Evolutionary conservation across 139 green algal genomes (phyloP).

Genomic region (Edaphochlamys debaryana): DNA sequence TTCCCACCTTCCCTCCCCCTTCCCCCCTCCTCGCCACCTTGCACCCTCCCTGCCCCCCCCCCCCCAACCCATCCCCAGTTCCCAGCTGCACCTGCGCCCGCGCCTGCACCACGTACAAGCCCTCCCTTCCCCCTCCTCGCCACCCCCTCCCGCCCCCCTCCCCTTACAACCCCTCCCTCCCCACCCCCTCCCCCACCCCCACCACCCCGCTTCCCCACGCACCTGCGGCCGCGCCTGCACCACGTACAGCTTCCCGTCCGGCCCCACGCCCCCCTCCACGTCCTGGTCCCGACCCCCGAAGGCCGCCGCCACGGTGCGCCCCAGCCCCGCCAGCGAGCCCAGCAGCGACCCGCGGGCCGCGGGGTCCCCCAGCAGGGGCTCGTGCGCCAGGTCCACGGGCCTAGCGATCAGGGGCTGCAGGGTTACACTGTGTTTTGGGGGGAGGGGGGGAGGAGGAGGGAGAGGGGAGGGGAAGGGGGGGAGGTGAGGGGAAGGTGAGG

Average conservation of each 20-base stretch:
- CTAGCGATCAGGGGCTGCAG: constrained; percentile 52
- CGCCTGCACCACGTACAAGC: no score
- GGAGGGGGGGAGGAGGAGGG: neutral
- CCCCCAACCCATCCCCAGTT: no score
- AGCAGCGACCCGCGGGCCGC: constrained; percentile 58
- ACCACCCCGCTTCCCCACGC: no score
- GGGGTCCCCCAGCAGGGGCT: constrained; percentile 78
- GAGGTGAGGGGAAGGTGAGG: neutral
- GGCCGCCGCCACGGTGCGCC: constrained; percentile 19
- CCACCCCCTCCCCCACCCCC: no score
- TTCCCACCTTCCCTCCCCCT: no score
- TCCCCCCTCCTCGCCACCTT: no score
- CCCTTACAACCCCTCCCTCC: no score
- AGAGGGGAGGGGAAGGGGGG: no score
- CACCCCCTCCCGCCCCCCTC: no score
- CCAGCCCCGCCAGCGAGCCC: constrained; percentile 17
- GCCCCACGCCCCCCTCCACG: constrained; percentile 80
- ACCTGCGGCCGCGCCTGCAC: constrained; percentile 67
- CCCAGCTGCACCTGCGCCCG: no score
- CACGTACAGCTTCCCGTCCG: constrained; percentile 67
- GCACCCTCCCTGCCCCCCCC: no score
- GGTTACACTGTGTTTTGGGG: constrained; percentile 58
- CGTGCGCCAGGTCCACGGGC: constrained; percentile 66
- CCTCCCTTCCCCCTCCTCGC: no score
- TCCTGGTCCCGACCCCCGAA: constrained; percentile 69